Base-by-base conservation (phyloP, 192 early-diverging fungal species). In the Backusella psychrophila region DNA sequence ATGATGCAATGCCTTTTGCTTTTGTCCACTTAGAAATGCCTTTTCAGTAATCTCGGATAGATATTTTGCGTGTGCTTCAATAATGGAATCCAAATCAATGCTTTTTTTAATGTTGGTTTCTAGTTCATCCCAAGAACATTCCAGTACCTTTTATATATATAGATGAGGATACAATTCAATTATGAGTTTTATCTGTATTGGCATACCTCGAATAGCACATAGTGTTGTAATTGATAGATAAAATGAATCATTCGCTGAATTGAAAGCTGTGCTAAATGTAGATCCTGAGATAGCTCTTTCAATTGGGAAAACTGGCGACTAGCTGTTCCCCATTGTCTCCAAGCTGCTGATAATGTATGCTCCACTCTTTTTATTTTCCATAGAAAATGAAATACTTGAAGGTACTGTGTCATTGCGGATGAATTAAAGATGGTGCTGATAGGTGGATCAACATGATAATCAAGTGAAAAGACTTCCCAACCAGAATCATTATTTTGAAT, bases 391-490 rank as follows among this genome's bases (percentile, higher is more conserved):
- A 94, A 96, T 63, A 98, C 83, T 69, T 91, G 90, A 56, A 89
- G 84, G 80, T 98, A 99, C 77, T 88, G 87, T 36, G 86, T 84
- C 94, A 99, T 93, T 0, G 89, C 85, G 26, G 84, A 77, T 38
- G 87, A 85, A 7, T 88, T 90, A 5, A 99, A 86, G 4, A 99
- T 93, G 1, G 95, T 93, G 71, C 92, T 92, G 71, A 99, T 85
- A 5, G 98, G 97, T 31, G 90, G 83, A 42, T 92, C 83, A 29
- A 96, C 88, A 56, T 86, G 90, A 82, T 99, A 99, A 76, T 92
- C 89, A 9, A 99, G 84, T n/a, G 89, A 88, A 79, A 99, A 97
- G 0, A 96, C 90, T 76, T 98, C 96, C 98, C 97, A 99, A 0
- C 95, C 94, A 63, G 83, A 83, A 69, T 95, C 92, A 23, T 89